Evolutionary conservation across 768 basidiomycete genomes (phyloP).

Genomic region (Daedaleopsis nitida): DNA sequence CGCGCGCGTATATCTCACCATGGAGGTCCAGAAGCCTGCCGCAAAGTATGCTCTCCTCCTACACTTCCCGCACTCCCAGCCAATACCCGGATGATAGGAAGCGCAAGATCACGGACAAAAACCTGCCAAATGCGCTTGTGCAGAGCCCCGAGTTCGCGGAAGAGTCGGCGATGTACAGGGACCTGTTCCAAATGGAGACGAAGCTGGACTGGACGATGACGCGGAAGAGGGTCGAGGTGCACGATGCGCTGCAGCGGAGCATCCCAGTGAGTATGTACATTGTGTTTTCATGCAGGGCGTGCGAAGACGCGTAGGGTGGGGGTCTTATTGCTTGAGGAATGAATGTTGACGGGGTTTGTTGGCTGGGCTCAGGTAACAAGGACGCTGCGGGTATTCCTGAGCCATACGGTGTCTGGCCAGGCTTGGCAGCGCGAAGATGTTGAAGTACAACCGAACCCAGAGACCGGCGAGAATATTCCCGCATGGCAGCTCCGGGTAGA

Average conservation of each 20-base stretch:
- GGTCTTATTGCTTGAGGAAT: slow-evolving; percentile 1
- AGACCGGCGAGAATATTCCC: slow-evolving; percentile 87
- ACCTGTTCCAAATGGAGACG: slow-evolving; percentile 85
- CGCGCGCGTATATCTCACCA: slow-evolving; percentile 8
- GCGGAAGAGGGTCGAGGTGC: slow-evolving; percentile 87
- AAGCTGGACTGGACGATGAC: slow-evolving; percentile 95
- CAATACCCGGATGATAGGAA: slow-evolving; percentile 46
- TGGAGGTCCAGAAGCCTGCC: slow-evolving; percentile 25
- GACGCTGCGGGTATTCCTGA: slow-evolving; percentile 82
- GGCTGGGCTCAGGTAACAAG: slow-evolving; percentile 63
- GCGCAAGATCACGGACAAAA: slow-evolving; percentile 79
- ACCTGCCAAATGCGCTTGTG: slow-evolving; percentile 73
- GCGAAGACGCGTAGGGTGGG: background rate
- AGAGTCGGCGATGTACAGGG: slow-evolving; percentile 86
- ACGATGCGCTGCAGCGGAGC: slow-evolving; percentile 79
- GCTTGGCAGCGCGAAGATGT: slow-evolving; percentile 68
- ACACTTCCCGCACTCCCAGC: slow-evolving; percentile 10
- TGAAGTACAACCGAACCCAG: slow-evolving; percentile 54
- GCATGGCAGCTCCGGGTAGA: slow-evolving; percentile 90
- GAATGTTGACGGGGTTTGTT: background rate
- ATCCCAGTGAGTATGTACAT: slow-evolving; percentile 54
- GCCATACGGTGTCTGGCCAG: slow-evolving; percentile 85
- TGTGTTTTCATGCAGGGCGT: background rate
- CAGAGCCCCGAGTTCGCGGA: slow-evolving; percentile 74
- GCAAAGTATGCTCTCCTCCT: slow-evolving; percentile 24